Base-by-base conservation (phyloP, 2,329 filamentous ascomycete species). In the Atkinsonella hypoxylon region DNA sequence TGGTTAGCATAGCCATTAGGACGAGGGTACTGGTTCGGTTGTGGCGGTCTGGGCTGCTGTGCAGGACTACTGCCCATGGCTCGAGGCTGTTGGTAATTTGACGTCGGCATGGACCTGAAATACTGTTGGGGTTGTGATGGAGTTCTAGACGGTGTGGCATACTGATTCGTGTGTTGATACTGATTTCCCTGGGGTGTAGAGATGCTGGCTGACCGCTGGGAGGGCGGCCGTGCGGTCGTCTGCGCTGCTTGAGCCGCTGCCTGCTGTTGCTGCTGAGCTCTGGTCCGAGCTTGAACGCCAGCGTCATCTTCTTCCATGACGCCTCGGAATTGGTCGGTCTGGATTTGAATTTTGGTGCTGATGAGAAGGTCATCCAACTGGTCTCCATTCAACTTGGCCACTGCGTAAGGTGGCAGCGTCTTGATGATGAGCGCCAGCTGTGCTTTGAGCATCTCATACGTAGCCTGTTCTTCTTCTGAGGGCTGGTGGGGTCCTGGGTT, bases 381-480 rank as follows among this genome's bases (percentile, higher is more conserved):
- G 62, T 94, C 85, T 10, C 89, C 89, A 59, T 94, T 84, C 54
- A 95, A 72, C 60, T 93, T 91, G 6, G 89, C 83, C 22, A 95
- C 85, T 1, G 86, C 87, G 62, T 89, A 93, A 1, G 89, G 89
- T 1, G 89, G 89, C 11, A 95, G 70, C 39, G 78, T 81, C 56
- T 84, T 77, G 53, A 95, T 78, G 55, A 95, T 80, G 31, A 89
- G 70, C 0, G 80, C 73, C 18, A 95, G 71, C 61, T 90, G 87
- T 4, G 82, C 78, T 62, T 85, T 89, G 48, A 95, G 74, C 26
- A 83, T 76, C 55, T 88, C 76, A 62, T 94, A 95, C 0, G 77
- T 79, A 13, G 69, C 64, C 52, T 71, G 68, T 60, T 82, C 78
- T 54, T 79, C 77, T 55, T 80, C 78, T 12, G 82, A 81, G 9